Evolutionary conservation across 2,329 filamentous ascomycete genomes (phyloP), one percentile per base, ranked within the genome.

Genomic region (Talaromyces sp.): DNA sequence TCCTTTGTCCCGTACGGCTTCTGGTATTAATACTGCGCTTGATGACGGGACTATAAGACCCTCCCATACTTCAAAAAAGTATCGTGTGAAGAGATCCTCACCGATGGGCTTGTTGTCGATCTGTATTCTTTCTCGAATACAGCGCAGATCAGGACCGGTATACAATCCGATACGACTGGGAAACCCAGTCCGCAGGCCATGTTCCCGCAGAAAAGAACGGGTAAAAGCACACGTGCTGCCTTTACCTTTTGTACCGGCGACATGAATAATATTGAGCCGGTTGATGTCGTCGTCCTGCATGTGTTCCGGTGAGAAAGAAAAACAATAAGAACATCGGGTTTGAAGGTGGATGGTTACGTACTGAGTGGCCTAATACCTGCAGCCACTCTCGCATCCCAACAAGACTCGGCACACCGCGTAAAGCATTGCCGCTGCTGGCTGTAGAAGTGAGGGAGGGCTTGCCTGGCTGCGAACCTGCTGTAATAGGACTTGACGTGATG

Each of bases 201-300:
- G 66, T n/a, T 59, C 63, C n/a, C 77, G 74, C 51, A 91, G 80
- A 62, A 90, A 85, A 10, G 58, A 60, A 17, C 54, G 53, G 12
- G 54, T 53, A 8, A 88, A 89, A 43, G 87, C 87, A 68, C 87
- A 90, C 1, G 87, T 89, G 67, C 83, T 88, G 29, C 88, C 88
- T 73, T 91, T 91, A 5, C 88, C 88, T 71, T 91, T 91, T n/a
- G 88, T 91, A 5, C 88, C 88, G 26, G 88, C 84, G 27, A 91
- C 82, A 72, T 90, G 88, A 43, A 91, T 70, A 27, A 89, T 80
- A 65, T 88, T 88, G 31, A 90, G 74, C n/a, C 77, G 75, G 65
- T 84, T 74, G 43, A 90, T 73, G 63, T 86, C 83, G 12, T 29
- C 48, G 43, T 66, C 65, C 69, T 72, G 58, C 5, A 21, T 46